phyloP scores from a whole-genome alignment of 306 rosid genomes.

The Glycyrrhiza uralensis region DNA sequence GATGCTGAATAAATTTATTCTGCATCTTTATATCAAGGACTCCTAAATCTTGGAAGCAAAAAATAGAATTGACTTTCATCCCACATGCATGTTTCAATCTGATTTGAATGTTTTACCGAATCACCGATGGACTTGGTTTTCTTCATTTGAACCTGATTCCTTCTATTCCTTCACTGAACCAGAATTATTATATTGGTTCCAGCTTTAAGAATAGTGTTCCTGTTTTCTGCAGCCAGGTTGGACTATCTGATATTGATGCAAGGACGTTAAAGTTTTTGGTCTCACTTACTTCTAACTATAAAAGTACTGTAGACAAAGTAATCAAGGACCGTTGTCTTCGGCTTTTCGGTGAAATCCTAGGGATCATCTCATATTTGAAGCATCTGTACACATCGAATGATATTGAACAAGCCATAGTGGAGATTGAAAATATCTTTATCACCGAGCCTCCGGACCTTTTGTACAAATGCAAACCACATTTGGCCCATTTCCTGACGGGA shows the following conservation, averaged over 20 bases:
- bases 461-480: constrained; percentile 73
- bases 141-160: neutral
- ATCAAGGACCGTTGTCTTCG: constrained; percentile 48
- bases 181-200: neutral
- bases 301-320: constrained; percentile 40
- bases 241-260: constrained; percentile 50
- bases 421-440: constrained; percentile 66
- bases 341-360: constrained; percentile 71
- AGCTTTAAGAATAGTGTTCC: constrained; percentile 20
- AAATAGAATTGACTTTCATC: constrained; percentile 5
- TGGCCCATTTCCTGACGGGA: constrained; percentile 74
- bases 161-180: constrained; percentile 4
- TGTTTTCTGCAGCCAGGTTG: constrained; percentile 44
- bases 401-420: constrained; percentile 60
- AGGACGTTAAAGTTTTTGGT: constrained; percentile 67
- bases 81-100: constrained; percentile 18
- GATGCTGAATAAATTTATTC: neutral
- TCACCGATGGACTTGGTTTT: neutral
- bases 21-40: neutral
- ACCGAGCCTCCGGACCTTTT: constrained; percentile 49
- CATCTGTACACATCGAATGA: constrained; percentile 51
- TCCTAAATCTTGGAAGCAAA: neutral
- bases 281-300: constrained; percentile 47
- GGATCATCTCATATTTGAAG: constrained; percentile 55
- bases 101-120: neutral